phyloP scores from a whole-genome alignment of 78 protist genomes.

The Creolimax fragrantissima region DNA sequence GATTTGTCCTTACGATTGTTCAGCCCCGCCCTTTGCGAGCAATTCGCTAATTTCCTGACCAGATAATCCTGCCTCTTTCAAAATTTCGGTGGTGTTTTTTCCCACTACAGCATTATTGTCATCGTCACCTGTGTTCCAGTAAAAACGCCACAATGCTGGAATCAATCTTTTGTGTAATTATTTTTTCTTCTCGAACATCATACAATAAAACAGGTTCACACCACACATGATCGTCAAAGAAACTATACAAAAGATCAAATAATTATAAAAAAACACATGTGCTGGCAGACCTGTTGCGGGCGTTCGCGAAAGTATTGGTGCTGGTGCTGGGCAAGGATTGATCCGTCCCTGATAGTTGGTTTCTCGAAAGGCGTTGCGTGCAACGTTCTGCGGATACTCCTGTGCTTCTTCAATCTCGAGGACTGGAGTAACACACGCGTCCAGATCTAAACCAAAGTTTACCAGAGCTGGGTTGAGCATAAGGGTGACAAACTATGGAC shows the following conservation, averaged over 20 bases:
- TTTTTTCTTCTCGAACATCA: neutral
- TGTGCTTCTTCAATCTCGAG: neutral
- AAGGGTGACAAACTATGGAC: neutral
- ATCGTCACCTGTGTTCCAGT: neutral
- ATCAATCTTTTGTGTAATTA: neutral
- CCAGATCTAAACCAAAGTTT: neutral
- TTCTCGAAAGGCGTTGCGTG: neutral
- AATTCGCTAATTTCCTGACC: neutral
- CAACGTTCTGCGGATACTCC: neutral
- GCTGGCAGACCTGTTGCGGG: neutral
- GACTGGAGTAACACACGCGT: constrained; percentile 57
- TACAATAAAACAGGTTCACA: neutral
- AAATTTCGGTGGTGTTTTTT: neutral
- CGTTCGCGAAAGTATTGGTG: neutral
- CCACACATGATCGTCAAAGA: neutral
- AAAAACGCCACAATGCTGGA: neutral
- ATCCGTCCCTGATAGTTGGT: neutral
- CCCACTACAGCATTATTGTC: neutral
- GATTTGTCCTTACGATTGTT: too few species aligned
- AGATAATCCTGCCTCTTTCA: neutral
- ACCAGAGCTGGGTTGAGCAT: neutral
- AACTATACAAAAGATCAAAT: neutral
- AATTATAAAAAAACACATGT: neutral
- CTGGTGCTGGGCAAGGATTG: neutral
- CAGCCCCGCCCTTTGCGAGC: neutral